Conservation (phyloP, 225 moss, liverwort and hornwort genomes). For the Marchantia polymorpha region DNA sequence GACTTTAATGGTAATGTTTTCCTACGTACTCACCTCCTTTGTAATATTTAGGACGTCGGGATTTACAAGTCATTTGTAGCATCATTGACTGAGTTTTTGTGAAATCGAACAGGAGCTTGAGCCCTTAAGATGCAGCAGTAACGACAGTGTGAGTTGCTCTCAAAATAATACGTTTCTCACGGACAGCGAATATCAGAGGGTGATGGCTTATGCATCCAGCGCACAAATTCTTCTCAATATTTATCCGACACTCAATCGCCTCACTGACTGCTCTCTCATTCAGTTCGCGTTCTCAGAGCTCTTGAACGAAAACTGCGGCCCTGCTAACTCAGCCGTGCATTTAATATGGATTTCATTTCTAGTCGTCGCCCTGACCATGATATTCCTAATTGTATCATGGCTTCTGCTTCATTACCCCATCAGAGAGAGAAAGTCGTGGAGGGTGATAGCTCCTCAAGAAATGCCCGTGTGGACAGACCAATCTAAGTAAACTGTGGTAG, state of each 20-base stretch:
- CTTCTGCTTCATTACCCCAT: constrained; percentile 46
- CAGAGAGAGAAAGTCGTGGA: constrained; percentile 14
- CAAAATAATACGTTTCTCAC: constrained; percentile 21
- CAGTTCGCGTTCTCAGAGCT: constrained; percentile 54
- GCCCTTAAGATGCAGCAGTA: constrained; percentile 19
- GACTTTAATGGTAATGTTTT: neutral
- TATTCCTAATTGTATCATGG: constrained; percentile 45
- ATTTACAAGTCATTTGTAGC: no score
- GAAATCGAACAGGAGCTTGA: constrained; percentile 10
- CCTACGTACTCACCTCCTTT: no score
- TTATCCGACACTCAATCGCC: constrained; percentile 42
- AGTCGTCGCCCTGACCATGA: constrained; percentile 43
- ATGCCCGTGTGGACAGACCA: neutral
- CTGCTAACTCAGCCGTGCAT: constrained; percentile 37
- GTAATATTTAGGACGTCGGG: neutral
- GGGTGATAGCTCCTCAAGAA: constrained; percentile 9
- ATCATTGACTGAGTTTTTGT: neutral
- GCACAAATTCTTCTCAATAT: constrained; percentile 47
- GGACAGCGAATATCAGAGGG: constrained; percentile 31
- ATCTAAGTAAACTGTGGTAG: neutral
- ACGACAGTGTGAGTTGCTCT: constrained; percentile 20
- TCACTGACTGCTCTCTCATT: constrained; percentile 70
- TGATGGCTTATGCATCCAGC: constrained; percentile 38
- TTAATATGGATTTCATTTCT: constrained; percentile 62
- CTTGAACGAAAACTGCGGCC: constrained; percentile 47